phyloP scores from a whole-genome alignment of 306 rosid genomes.

The Senna tora region DNA sequence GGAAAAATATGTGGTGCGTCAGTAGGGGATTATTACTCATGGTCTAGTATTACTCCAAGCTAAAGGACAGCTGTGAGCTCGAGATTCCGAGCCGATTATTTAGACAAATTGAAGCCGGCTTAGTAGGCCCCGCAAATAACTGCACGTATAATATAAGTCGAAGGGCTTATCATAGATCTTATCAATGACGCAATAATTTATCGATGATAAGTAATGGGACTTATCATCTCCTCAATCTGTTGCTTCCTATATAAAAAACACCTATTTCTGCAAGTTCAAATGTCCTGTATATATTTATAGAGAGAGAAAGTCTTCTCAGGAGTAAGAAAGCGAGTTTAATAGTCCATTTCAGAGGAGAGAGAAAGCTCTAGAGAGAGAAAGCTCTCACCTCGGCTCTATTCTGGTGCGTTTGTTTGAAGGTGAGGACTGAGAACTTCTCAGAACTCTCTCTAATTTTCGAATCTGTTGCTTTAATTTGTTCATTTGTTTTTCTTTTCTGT shows the following conservation, averaged over 20 bases:
- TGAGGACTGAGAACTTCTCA: constrained; percentile 56
- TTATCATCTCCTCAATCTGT: constrained; percentile 58
- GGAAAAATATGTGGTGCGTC: not conserved
- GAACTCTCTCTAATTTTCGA: constrained; percentile 43
- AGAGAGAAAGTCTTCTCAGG: constrained; percentile 48
- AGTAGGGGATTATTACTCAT: not conserved
- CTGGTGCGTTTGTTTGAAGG: constrained; percentile 55
- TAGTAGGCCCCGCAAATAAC: constrained; percentile 52
- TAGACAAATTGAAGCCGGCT: constrained; percentile 79
- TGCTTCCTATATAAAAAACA: constrained; percentile 59
- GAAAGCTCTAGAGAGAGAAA: not conserved
- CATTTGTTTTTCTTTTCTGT: constrained; percentile 27
- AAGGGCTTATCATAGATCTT: accelerated
- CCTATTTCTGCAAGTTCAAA: constrained; percentile 71
- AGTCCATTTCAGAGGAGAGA: constrained; percentile 64
- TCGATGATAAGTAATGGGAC: accelerated
- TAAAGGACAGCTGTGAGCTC: constrained; percentile 75
- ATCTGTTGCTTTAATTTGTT: constrained; percentile 51
- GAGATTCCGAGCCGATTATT: constrained; percentile 87
- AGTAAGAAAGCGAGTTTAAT: constrained; percentile 37
- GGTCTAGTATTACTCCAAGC: constrained; percentile 43
- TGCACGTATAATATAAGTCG: not conserved
- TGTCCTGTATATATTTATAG: constrained; percentile 49
- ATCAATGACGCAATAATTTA: not conserved
- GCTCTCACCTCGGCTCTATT: constrained; percentile 41